These are phyloP conservation scores for Boletus tylopilopsis DNA, from an alignment of 768 basidiomycete genomes.

Conservation along the genomic window DNA sequence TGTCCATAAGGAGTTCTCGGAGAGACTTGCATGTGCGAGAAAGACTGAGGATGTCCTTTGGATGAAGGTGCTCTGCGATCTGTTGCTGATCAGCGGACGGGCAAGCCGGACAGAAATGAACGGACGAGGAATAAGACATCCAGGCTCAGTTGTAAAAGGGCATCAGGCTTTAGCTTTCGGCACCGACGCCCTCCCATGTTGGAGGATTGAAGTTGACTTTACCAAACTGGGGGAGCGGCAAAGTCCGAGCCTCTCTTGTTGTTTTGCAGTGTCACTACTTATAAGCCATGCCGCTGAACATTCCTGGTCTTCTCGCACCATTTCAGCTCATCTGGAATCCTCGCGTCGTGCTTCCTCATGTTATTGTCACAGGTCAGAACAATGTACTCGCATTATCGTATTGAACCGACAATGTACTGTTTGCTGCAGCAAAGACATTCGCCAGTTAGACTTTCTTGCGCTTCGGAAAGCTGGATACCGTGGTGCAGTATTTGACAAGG, in stretches of 20 bases:
- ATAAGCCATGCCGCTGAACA: constrained; percentile 78
- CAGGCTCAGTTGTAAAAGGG: constrained; percentile 5
- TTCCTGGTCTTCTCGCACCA: constrained; percentile 66
- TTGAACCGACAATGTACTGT: constrained; percentile 7
- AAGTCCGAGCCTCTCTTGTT: too few species aligned
- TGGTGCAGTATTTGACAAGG: constrained; percentile 95
- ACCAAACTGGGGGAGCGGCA: too few species aligned
- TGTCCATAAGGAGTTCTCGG: not conserved
- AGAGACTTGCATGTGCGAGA: not conserved
- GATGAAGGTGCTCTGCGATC: not conserved
- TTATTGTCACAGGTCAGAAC: constrained; percentile 61
- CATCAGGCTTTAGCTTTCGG: not conserved
- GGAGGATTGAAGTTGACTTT: too few species aligned
- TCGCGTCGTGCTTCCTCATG: constrained; percentile 60
- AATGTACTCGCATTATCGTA: not conserved
- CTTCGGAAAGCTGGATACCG: constrained; percentile 75
- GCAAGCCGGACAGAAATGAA: too few species aligned
- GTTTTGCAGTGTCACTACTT: too few species aligned
- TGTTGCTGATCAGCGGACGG: not conserved
- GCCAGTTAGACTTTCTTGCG: constrained; percentile 73
- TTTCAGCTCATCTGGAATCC: constrained; percentile 69
- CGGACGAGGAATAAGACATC: constrained; percentile 10
- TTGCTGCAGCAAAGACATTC: constrained; percentile 67
- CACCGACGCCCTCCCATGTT: not conserved
- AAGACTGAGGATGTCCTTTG: not conserved